These are phyloP conservation scores for Fagus sylvatica DNA, from an alignment of 306 rosid genomes.

Conservation along the genomic window DNA sequence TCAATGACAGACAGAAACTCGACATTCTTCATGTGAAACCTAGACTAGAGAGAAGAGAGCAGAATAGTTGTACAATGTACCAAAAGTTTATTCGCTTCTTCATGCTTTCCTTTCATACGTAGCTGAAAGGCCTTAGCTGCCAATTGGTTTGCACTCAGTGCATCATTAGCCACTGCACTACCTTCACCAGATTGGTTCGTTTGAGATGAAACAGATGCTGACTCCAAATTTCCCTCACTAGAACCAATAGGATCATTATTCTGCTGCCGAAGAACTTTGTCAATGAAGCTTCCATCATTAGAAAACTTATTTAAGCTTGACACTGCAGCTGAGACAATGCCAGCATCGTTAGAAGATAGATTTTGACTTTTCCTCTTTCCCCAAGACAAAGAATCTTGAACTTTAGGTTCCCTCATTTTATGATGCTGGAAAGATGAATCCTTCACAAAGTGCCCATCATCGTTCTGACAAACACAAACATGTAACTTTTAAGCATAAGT, in stretches of 20 bases:
- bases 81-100: constrained; percentile 81
- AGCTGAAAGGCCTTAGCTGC: constrained; percentile 98
- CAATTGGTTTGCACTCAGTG: constrained; percentile 79
- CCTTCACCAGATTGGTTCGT: constrained; percentile 35
- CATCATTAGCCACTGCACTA: constrained; percentile 36
- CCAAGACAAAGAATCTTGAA: constrained; percentile 76
- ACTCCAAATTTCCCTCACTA: constrained; percentile 35
- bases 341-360: constrained; percentile 47
- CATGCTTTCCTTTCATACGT: constrained; percentile 86
- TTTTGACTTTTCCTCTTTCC: constrained; percentile 54
- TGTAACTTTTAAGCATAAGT: constrained; percentile 10
- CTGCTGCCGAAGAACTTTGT: constrained; percentile 34
- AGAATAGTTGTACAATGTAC: constrained; percentile 21
- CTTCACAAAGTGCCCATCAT: constrained; percentile 52
- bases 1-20: neutral
- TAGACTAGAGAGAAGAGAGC: neutral
- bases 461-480: constrained; percentile 21
- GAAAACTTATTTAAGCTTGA: constrained; percentile 75
- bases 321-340: constrained; percentile 59
- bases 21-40: neutral
- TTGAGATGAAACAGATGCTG: constrained; percentile 31
- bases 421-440: constrained; percentile 52
- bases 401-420: constrained; percentile 77
- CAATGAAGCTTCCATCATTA: constrained; percentile 73
- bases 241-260: constrained; percentile 38